Conservation (phyloP, 176 grass and related monocot genomes). For the Oryza brachyantha region DNA sequence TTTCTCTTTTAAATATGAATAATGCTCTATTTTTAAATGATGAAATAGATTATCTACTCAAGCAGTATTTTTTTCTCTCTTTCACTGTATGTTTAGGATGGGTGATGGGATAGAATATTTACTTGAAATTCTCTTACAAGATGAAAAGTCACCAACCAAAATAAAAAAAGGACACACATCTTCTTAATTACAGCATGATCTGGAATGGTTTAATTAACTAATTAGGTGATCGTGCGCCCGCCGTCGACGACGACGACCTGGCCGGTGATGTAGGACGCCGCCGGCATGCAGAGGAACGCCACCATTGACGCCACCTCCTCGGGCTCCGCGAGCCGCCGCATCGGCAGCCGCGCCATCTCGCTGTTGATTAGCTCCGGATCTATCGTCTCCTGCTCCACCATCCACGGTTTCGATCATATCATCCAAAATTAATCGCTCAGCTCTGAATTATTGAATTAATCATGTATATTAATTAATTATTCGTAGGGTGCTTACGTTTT, state of each 20-base stretch:
- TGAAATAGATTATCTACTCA: too few relatives aligned
- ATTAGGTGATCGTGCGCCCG: background rate
- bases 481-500: background rate
- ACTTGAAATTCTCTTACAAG: too few relatives aligned
- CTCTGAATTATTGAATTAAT: background rate
- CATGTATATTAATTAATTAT: too few relatives aligned
- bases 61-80: too few relatives aligned
- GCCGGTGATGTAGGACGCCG: conserved; percentile 37
- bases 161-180: too few relatives aligned
- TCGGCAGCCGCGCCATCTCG: background rate
- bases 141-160: too few relatives aligned
- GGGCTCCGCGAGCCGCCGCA: conserved; percentile 22
- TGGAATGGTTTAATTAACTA: too few relatives aligned
- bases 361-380: conserved; percentile 21
- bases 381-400: background rate
- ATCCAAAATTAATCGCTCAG: background rate
- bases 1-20: too few relatives aligned
- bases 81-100: too few relatives aligned
- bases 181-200: too few relatives aligned
- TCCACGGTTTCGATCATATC: background rate
- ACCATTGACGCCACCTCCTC: conserved; percentile 35
- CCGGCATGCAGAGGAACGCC: conserved; percentile 47
- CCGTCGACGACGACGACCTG: conserved; percentile 48
- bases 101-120: too few relatives aligned
- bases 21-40: too few relatives aligned